Percentiles rank a stretch among this genome's conserved stretches.
These are phyloP conservation scores for Sclerotinia spermophila DNA, from an alignment of 2,329 filamentous ascomycete genomes.

Conservation along the genomic window DNA sequence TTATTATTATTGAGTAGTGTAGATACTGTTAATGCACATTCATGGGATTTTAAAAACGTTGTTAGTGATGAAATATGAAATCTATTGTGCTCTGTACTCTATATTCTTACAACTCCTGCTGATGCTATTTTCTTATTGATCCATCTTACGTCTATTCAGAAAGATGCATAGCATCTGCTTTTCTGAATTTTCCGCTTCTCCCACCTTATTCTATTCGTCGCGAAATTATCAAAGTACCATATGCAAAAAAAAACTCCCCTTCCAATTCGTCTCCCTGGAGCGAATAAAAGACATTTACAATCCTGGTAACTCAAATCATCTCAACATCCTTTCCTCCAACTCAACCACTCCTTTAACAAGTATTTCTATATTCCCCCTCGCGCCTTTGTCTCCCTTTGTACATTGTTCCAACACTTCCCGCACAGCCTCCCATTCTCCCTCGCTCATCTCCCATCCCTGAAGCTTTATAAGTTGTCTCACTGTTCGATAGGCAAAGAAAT, in stretches of 20 bases:
- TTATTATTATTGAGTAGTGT: background rate
- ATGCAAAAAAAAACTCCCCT: background rate
- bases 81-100: background rate
- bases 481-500: background rate
- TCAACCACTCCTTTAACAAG: background rate
- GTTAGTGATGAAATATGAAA: background rate
- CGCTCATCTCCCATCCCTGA: conserved; percentile 5
- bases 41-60: background rate
- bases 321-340: background rate
- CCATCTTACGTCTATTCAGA: background rate
- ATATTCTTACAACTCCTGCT: too few relatives aligned
- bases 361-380: background rate
- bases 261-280: too few relatives aligned
- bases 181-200: too few relatives aligned
- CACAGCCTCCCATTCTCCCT: conserved; percentile 1
- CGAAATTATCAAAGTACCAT: background rate
- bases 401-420: background rate
- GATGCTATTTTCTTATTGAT: background rate
- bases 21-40: background rate
- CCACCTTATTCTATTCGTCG: too few relatives aligned
- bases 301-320: background rate
- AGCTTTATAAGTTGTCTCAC: background rate
- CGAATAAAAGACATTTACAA: background rate
- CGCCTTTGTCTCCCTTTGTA: background rate
- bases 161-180: too few relatives aligned